Percentiles rank a stretch among this genome's conserved stretches.
These are phyloP conservation scores for Aspergillus novoparasiticus DNA, from an alignment of 2,329 filamentous ascomycete genomes.

Conservation along the genomic window DNA sequence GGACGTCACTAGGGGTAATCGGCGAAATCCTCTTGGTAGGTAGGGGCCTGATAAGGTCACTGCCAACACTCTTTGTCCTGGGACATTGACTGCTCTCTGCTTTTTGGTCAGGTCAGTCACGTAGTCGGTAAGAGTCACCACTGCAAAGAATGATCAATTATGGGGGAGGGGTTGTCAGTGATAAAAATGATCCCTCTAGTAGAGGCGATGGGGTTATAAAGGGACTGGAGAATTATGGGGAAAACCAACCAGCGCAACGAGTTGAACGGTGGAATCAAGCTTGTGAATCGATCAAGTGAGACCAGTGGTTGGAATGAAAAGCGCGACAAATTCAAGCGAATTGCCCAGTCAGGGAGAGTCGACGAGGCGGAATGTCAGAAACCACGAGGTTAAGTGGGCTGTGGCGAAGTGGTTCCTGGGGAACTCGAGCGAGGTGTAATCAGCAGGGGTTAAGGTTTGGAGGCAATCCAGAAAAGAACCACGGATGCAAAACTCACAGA, in stretches of 20 bases:
- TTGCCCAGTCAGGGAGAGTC: neutral
- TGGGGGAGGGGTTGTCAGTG: neutral
- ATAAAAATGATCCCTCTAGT: neutral
- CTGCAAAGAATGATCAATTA: no score
- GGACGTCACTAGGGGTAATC: slow-evolving; percentile 1
- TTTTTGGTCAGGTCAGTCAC: neutral
- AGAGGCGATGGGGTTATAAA: neutral
- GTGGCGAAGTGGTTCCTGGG: slow-evolving; percentile 25
- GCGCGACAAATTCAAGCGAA: neutral
- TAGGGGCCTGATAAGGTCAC: neutral
- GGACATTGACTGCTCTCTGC: slow-evolving; percentile 8
- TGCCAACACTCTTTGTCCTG: neutral
- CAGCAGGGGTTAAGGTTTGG: slow-evolving; percentile 21
- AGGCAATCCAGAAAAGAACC: slow-evolving; percentile 11
- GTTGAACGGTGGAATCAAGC: neutral
- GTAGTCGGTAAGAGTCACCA: neutral
- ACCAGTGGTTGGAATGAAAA: neutral
- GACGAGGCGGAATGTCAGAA: slow-evolving; percentile 5
- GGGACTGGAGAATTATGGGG: neutral
- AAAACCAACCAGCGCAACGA: slow-evolving; percentile 2
- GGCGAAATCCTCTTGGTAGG: neutral
- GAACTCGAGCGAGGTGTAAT: slow-evolving; percentile 18
- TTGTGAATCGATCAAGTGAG: neutral
- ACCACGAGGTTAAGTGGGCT: slow-evolving; percentile 8
- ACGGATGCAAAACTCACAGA: slow-evolving; percentile 14